Base-by-base conservation (phyloP, 345 rosid genomes). In the Streptanthus diversifolius region DNA sequence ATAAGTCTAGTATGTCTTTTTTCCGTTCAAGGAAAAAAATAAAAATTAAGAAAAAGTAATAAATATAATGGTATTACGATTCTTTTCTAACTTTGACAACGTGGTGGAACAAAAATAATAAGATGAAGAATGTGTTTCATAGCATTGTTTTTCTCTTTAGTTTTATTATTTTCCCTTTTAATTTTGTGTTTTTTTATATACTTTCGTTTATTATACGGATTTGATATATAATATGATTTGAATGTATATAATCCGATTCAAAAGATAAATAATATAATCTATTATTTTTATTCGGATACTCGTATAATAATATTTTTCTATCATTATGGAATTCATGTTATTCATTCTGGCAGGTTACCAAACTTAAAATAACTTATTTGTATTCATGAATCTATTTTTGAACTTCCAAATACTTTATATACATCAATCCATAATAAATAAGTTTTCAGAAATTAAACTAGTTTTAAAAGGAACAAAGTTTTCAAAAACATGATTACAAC, bases 21-120 rank as follows among this genome's bases (percentile, higher is more conserved):
- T n/a, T 15, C 25, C 58, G 37, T 19, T 37, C 25, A 37, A 57
- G 2, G 27, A 57, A 45, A 59, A 54, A 19, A 3, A 47, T 8
- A 47, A 24, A 3, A 24, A 17, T 18, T 45, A 22, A 9, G 2
- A 51, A 24, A 49, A 4, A 29, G 32, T 49, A 22, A 6, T 7
- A 22, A 4, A 64, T 47, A 35, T 17, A 36, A 29, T 27, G 47
- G 36, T n/a, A 7, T 19, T 66, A 29, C 10, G 73, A 55, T 48
- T 57, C 25, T 66, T 57, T 66, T 36, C 10, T n/a, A 41, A 27
- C 22, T 73, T 44, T 73, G 57, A 63, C 65, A 64, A 72, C 57
- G 48, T 72, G 48, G 13, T 32, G 9, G 47, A 70, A 44, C 35
- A 68, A 22, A 33, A 40, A 22, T 56, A 36, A 19, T 3, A 39